phyloP scores from a whole-genome alignment of 805 yeast species.

The Nakazawaea pomicola region DNA sequence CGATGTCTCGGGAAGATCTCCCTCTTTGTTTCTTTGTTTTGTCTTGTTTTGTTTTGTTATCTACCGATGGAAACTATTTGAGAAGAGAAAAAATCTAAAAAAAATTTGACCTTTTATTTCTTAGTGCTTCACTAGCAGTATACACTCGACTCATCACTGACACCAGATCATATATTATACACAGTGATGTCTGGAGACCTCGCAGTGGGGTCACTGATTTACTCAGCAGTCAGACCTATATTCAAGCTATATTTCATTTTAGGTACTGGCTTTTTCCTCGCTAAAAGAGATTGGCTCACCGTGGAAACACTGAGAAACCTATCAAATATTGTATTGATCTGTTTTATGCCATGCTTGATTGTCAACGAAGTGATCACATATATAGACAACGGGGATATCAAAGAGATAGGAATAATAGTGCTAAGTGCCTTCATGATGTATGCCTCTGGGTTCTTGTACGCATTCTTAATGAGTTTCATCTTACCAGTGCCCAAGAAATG shows the following conservation, averaged over 20 bases:
- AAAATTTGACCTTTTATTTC: no score
- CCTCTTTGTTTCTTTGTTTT: background rate
- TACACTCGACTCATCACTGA: no score
- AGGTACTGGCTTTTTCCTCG: slow-evolving; percentile 57
- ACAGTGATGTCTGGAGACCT: background rate
- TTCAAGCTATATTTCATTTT: slow-evolving; percentile 70
- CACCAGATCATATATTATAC: no score
- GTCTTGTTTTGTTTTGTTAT: no score
- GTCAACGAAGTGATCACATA: slow-evolving; percentile 59
- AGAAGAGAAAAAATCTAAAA: no score
- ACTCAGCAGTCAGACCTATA: slow-evolving; percentile 69
- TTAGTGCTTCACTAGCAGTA: no score
- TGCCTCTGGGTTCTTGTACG: slow-evolving; percentile 31
- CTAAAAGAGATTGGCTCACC: slow-evolving; percentile 52
- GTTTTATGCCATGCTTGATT: slow-evolving; percentile 63
- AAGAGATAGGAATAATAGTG: slow-evolving; percentile 61
- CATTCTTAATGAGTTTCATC: slow-evolving; percentile 21
- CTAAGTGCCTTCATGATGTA: slow-evolving; percentile 48
- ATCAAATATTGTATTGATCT: slow-evolving; percentile 56
- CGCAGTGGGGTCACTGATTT: slow-evolving; percentile 29
- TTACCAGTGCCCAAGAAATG: slow-evolving; percentile 57
- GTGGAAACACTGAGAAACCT: slow-evolving; percentile 60
- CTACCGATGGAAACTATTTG: no score
- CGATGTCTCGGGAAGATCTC: no score
- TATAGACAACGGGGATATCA: slow-evolving; percentile 59